Conservation (phyloP, 768 basidiomycete species). For the Agaricus subrufescens region DNA sequence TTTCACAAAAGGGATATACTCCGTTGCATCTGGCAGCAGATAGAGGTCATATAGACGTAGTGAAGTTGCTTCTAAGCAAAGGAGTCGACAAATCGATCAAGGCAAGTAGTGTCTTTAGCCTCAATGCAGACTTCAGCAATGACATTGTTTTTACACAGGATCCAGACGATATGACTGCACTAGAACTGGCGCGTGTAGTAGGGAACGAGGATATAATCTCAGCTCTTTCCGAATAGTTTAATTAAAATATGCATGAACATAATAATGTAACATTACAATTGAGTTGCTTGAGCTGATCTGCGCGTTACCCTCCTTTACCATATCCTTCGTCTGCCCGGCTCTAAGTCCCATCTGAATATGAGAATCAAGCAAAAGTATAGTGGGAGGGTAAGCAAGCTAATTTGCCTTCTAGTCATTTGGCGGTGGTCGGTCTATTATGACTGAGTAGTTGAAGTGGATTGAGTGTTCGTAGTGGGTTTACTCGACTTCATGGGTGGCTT, state of each 20-base stretch:
- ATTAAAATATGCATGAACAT: neutral
- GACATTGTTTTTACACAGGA: slow-evolving; percentile 39
- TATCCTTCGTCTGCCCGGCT: no score
- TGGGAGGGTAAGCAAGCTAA: no score
- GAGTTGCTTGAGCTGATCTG: neutral
- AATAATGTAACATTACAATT: slow-evolving; percentile 1
- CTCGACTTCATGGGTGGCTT: slow-evolving; percentile 11
- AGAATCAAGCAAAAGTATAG: no score
- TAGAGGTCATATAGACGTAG: slow-evolving; percentile 59
- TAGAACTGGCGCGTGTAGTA: slow-evolving; percentile 55
- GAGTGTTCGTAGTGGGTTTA: no score
- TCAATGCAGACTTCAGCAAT: neutral
- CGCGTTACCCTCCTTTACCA: no score
- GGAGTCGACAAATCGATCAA: slow-evolving; percentile 65
- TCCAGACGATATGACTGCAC: slow-evolving; percentile 57
- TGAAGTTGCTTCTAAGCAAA: slow-evolving; percentile 50
- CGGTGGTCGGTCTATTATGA: no score
- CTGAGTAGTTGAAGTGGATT: no score
- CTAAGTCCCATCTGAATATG: no score
- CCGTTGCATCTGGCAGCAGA: slow-evolving; percentile 85
- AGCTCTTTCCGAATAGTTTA: slow-evolving; percentile 16
- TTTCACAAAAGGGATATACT: slow-evolving; percentile 67
- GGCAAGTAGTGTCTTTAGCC: slow-evolving; percentile 32
- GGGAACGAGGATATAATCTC: slow-evolving; percentile 51
- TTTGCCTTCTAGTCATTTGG: no score